Evolutionary conservation across 768 basidiomycete species (phyloP).

Genomic region (Mycena alexandri): DNA sequence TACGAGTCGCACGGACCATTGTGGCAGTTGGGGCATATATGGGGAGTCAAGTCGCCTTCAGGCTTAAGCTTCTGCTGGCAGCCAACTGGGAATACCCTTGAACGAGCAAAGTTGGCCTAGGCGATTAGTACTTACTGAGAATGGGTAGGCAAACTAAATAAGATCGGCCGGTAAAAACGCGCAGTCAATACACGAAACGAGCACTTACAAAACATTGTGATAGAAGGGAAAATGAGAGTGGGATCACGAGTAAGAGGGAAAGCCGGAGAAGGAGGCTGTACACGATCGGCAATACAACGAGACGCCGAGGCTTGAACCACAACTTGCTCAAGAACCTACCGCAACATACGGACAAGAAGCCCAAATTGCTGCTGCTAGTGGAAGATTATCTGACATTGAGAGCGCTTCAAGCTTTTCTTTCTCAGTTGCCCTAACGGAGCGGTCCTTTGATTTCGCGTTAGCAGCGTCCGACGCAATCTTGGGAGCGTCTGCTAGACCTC

Average conservation of each 20-base stretch:
- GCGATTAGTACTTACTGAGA: conserved; percentile 52
- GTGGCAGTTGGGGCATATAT: conserved; percentile 79
- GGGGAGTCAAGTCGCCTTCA: conserved; percentile 62
- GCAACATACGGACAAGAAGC: conserved; percentile 5
- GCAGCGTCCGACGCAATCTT: background rate
- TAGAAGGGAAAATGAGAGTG: background rate
- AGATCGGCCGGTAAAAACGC: conserved; percentile 3
- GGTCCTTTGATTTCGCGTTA: conserved; percentile 1
- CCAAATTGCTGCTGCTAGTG: conserved; percentile 4
- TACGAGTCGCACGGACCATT: conserved; percentile 63
- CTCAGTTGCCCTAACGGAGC: conserved; percentile 1
- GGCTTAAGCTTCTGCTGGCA: conserved; percentile 72
- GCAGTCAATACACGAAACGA: background rate
- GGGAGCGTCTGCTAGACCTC: conserved; percentile 1
- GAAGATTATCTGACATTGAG: conserved; percentile 21
- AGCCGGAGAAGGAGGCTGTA: background rate
- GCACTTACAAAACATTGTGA: conserved; percentile 45
- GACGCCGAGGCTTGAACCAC: background rate
- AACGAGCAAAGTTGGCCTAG: conserved; percentile 16
- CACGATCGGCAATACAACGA: background rate
- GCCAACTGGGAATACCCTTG: conserved; percentile 63
- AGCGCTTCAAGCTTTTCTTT: conserved; percentile 19
- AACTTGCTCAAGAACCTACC: background rate
- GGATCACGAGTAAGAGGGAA: background rate
- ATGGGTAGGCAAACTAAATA: conserved; percentile 71